phyloP scores from a whole-genome alignment of 108 stramenopile species.

The Skeletonema menzelii region DNA sequence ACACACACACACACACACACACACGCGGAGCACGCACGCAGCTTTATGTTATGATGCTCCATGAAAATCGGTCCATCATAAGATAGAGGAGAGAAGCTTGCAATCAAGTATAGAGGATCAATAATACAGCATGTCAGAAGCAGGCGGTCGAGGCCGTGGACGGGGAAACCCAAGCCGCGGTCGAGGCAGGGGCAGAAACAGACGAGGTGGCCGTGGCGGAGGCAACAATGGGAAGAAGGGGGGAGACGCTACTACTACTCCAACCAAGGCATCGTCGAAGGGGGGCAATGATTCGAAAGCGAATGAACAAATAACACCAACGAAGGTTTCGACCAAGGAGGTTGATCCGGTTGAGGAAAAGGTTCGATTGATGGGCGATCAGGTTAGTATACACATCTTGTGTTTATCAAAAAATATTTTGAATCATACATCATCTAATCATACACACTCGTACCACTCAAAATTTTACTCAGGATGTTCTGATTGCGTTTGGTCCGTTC shows the following conservation, averaged over 20 bases:
- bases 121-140: neutral
- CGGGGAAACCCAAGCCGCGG: constrained; percentile 17
- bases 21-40: too few species aligned
- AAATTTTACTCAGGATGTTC: constrained; percentile 68
- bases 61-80: too few species aligned
- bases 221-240: constrained; percentile 13
- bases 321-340: neutral
- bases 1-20: too few species aligned
- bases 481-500: constrained; percentile 73
- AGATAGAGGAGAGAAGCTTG: too few species aligned
- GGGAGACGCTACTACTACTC: constrained; percentile 11
- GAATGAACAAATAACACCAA: neutral
- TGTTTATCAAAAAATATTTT: neutral
- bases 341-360: constrained; percentile 29
- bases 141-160: constrained; percentile 41
- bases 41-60: too few species aligned
- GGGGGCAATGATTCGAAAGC: constrained; percentile 4
- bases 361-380: constrained; percentile 16
- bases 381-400: constrained; percentile 10
- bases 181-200: neutral
- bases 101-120: too few species aligned
- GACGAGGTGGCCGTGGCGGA: neutral
- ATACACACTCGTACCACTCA: too few species aligned
- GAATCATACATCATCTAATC: neutral
- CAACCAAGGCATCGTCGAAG: constrained; percentile 14